These are phyloP conservation scores for Backusella psychrophila DNA, from an alignment of 192 early-diverging fungal species.

Conservation along the genomic window DNA sequence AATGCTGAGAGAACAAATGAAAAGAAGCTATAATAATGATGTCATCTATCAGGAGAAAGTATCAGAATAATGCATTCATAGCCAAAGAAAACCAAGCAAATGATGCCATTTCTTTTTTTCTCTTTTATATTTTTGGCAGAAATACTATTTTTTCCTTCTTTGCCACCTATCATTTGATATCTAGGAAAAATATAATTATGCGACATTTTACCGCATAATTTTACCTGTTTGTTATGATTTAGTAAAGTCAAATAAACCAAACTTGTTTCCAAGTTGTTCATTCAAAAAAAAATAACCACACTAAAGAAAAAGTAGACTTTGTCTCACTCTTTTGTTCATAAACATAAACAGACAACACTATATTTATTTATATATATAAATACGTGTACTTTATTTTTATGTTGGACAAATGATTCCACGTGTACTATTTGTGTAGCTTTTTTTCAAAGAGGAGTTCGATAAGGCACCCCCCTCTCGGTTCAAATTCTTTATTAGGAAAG, in stretches of 20 bases:
- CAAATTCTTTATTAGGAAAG: conserved; percentile 7
- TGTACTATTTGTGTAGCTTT: conserved; percentile 5
- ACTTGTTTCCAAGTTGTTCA: not conserved
- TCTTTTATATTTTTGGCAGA: not conserved
- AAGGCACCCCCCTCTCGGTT: not conserved
- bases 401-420: conserved; percentile 3
- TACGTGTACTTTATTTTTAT: not conserved
- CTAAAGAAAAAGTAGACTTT: not conserved
- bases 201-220: not conserved
- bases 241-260: not conserved
- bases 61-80: not conserved
- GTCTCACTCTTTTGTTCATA: not conserved
- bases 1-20: not conserved
- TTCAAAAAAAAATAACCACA: not conserved
- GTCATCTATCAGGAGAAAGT: not conserved
- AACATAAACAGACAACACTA: not conserved
- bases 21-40: not conserved
- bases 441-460: conserved; percentile 3
- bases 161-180: not conserved
- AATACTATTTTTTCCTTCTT: not conserved
- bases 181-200: not conserved
- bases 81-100: not conserved
- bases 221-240: not conserved
- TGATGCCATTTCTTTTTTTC: not conserved
- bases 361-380: not conserved